Evolutionary conservation across 139 green algal species (phyloP).

Genomic region (Micractinium conductrix): DNA sequence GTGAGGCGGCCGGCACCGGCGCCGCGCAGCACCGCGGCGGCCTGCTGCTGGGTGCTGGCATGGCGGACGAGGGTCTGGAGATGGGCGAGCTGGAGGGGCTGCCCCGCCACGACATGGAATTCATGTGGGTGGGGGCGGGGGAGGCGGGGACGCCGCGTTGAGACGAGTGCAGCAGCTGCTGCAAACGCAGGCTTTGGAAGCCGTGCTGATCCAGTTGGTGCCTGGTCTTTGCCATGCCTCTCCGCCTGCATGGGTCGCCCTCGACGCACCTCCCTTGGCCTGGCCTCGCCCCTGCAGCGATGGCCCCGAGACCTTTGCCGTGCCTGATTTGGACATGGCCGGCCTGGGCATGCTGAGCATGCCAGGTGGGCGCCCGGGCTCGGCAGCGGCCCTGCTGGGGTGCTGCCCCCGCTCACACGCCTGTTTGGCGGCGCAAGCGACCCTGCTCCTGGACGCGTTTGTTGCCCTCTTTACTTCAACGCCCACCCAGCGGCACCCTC

Average conservation of each 20-base stretch:
- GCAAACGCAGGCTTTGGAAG: too few species aligned
- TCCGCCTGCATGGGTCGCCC: background rate
- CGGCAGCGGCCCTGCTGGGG: background rate
- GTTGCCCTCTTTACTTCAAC: too few species aligned
- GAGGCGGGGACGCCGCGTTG: too few species aligned
- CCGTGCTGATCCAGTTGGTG: too few species aligned
- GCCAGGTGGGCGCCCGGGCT: too few species aligned
- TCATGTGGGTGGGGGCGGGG: too few species aligned
- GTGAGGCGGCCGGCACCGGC: background rate
- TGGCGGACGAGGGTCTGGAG: background rate
- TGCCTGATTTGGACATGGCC: slow-evolving; percentile 26
- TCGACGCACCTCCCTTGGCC: background rate
- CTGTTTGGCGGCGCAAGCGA: background rate
- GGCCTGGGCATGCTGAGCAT: slow-evolving; percentile 3
- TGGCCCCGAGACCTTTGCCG: slow-evolving; percentile 21
- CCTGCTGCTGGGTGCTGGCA: slow-evolving; percentile 12
- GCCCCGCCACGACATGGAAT: slow-evolving; percentile 16
- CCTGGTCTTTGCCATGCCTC: too few species aligned
- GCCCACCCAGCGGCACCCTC: too few species aligned
- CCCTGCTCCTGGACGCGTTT: too few species aligned
- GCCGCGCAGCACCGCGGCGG: background rate
- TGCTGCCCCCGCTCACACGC: background rate
- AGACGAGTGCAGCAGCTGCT: too few species aligned
- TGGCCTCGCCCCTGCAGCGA: background rate
- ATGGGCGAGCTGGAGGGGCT: slow-evolving; percentile 7